Evolutionary conservation across 371 early-diverging fungal genomes (phyloP).

Genomic region (Apophysomyces trapeziformis): DNA sequence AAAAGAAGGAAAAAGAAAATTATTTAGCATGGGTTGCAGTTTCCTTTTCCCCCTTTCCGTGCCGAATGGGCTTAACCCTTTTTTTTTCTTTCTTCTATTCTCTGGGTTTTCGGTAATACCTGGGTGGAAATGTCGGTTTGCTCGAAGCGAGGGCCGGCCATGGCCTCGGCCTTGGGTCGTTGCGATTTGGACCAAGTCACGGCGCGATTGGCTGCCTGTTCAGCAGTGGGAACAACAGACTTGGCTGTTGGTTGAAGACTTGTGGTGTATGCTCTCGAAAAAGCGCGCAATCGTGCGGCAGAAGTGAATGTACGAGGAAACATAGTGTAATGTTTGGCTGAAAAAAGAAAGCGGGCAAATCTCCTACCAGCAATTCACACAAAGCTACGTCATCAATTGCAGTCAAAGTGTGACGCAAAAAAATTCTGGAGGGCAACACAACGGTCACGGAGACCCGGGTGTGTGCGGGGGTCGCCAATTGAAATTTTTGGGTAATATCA

Average conservation of each 20-base stretch:
- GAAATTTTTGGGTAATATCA: no score
- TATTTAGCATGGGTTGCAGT: no score
- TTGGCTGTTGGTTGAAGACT: slow-evolving; percentile 42
- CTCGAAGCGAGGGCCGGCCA: slow-evolving; percentile 88
- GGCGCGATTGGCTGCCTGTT: slow-evolving; percentile 80
- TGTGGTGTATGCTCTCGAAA: slow-evolving; percentile 34
- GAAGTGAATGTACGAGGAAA: not conserved
- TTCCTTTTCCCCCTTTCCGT: no score
- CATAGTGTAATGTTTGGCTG: not conserved
- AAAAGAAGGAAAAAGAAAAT: not conserved
- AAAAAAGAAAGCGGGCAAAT: not conserved
- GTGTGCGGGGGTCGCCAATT: no score
- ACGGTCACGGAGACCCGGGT: no score
- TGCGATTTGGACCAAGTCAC: slow-evolving; percentile 82
- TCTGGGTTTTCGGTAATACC: slow-evolving; percentile 45
- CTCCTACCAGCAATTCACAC: not conserved
- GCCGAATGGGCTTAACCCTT: not conserved
- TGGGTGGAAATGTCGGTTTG: slow-evolving; percentile 84
- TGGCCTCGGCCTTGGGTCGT: slow-evolving; percentile 68
- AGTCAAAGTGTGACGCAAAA: no score
- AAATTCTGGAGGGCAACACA: no score
- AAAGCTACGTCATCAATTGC: no score
- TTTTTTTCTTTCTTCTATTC: not conserved
- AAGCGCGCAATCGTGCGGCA: not conserved
- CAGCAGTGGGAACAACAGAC: slow-evolving; percentile 31